Conservation (phyloP, 2,329 filamentous ascomycete genomes). For the Curvularia sp. region DNA sequence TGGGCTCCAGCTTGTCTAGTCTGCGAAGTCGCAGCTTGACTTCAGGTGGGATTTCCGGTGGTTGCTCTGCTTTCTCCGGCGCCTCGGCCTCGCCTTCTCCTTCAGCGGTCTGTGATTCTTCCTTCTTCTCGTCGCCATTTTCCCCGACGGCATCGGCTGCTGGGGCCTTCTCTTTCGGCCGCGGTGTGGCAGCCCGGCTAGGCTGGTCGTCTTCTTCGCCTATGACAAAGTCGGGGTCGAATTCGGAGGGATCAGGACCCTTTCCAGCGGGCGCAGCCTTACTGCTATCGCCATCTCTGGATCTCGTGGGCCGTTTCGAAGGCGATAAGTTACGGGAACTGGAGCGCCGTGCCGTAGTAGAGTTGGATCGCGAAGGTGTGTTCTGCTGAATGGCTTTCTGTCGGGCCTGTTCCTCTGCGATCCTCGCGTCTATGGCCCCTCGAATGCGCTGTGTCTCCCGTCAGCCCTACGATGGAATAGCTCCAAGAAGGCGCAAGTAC, state of each 20-base stretch:
- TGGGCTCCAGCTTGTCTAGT: slow-evolving; percentile 86
- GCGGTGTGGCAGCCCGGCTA: slow-evolving; percentile 67
- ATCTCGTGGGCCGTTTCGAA: slow-evolving; percentile 42
- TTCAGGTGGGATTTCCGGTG: slow-evolving; percentile 73
- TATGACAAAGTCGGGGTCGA: slow-evolving; percentile 84
- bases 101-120: slow-evolving; percentile 40
- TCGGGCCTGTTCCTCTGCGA: slow-evolving; percentile 89
- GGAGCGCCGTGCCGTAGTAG: slow-evolving; percentile 55
- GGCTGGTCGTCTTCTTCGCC: slow-evolving; percentile 77
- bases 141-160: slow-evolving; percentile 27
- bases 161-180: slow-evolving; percentile 53
- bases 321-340: slow-evolving; percentile 53
- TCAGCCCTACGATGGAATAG: slow-evolving; percentile 27
- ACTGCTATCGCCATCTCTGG: slow-evolving; percentile 44
- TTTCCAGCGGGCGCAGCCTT: slow-evolving; percentile 57
- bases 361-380: slow-evolving; percentile 54
- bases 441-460: slow-evolving; percentile 70
- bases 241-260: slow-evolving; percentile 82
- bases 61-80: slow-evolving; percentile 36
- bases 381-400: slow-evolving; percentile 61
- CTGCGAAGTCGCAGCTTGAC: slow-evolving; percentile 78
- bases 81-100: slow-evolving; percentile 25
- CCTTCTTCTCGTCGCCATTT: slow-evolving; percentile 42
- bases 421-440: slow-evolving; percentile 83
- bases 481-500: slow-evolving; percentile 24